A percentile compares a stretch with the other conserved stretches of the same genome.
Evolutionary conservation across 306 rosid genomes (phyloP).

Genomic region (Cyclanthera cordifolia): DNA sequence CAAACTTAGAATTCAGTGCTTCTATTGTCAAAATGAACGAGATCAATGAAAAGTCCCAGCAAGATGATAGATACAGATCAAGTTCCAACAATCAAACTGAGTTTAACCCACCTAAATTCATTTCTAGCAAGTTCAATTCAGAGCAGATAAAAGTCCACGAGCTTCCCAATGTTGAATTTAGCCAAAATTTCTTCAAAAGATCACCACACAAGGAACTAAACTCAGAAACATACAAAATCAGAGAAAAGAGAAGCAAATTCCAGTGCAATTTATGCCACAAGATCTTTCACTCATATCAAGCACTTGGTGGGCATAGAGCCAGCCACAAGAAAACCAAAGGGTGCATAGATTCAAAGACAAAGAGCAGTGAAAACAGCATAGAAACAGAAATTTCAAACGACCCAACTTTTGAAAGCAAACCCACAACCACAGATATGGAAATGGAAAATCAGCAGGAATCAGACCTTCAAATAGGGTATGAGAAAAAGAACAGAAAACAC

Average conservation of each 20-base stretch:
- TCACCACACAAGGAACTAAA: constrained; percentile 14
- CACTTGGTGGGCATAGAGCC: constrained; percentile 91
- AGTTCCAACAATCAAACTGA: constrained; percentile 22
- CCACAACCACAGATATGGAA: constrained; percentile 20
- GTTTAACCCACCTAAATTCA: constrained; percentile 21
- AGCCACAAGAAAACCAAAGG: constrained; percentile 71
- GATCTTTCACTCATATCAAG: constrained; percentile 71
- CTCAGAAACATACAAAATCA: constrained; percentile 31
- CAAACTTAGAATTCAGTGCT: constrained; percentile 17
- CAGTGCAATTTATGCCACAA: constrained; percentile 73
- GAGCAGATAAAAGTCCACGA: constrained; percentile 30
- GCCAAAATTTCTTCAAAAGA: constrained; percentile 21
- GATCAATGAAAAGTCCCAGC: constrained; percentile 10
- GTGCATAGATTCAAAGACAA: constrained; percentile 45
- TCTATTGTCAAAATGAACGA: constrained; percentile 10
- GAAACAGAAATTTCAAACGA: constrained; percentile 39
- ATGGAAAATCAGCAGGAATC: constrained; percentile 8
- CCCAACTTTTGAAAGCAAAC: constrained; percentile 27
- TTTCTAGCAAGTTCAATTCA: constrained; percentile 23
- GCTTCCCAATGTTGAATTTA: constrained; percentile 19
- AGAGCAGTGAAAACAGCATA: constrained; percentile 50
- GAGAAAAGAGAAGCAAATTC: constrained; percentile 44
- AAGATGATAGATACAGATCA: constrained; percentile 10
- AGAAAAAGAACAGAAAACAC: constrained; percentile 37
- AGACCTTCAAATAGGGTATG: constrained; percentile 5